Conservation (phyloP, 2,329 filamentous ascomycete species). For the Penicillium polonicum region DNA sequence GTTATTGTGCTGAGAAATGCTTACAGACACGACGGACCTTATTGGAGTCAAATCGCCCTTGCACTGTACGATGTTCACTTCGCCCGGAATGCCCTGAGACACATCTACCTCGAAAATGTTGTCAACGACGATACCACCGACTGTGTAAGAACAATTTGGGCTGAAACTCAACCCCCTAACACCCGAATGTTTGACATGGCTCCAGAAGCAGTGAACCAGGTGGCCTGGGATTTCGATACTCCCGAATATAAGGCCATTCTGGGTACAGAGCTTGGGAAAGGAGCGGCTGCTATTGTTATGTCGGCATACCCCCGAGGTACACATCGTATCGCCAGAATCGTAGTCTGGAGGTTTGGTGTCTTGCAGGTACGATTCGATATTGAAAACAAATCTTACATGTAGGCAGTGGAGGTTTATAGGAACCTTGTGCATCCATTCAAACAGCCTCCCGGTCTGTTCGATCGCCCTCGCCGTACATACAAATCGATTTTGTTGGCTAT, state of each 20-base stretch:
- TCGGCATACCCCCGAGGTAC: neutral
- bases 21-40: neutral
- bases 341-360: neutral
- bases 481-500: neutral
- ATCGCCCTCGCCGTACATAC: neutral
- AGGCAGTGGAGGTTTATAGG: neutral
- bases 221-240: neutral
- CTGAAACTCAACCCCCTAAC: neutral
- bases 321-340: neutral
- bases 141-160: neutral
- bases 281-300: neutral
- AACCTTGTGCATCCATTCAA: neutral
- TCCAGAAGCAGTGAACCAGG: neutral
- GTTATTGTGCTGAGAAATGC: neutral
- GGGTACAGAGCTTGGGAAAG: slow-evolving; percentile 5
- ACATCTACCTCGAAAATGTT: neutral
- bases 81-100: neutral
- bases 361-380: slow-evolving; percentile 4
- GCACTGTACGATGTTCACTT: neutral
- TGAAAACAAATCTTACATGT: neutral
- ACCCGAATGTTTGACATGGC: neutral
- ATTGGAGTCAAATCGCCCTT: neutral
- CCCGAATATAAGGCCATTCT: neutral
- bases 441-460: neutral
- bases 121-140: neutral